Evolutionary conservation across 2,329 filamentous ascomycete species (phyloP), one percentile per base, ranked within the genome.

Genomic region (Talaromyces atroroseus): DNA sequence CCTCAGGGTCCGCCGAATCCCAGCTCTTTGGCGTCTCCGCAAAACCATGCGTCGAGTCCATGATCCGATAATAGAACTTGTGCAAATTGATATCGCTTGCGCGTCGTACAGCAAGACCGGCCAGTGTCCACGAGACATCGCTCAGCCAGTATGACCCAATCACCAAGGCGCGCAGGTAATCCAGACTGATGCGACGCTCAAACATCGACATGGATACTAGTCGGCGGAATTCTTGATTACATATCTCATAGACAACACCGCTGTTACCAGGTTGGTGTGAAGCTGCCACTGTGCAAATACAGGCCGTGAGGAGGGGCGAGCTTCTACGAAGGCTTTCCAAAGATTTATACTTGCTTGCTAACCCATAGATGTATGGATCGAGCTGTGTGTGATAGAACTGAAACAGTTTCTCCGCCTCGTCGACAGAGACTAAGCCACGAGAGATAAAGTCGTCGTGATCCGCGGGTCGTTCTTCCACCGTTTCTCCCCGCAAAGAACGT

Each of bases 71-170:
- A 45, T 59, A 59, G 23, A 53, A 56, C 16, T 59, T 59, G 20
- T 59, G 57, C 18, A 68, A 57, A 26, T 65, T 62, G 54, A 68
- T 66, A 47, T 67, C 66, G 1, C 63, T 66, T 29, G 71, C 64
- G 1, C 66, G 65, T 5, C 68, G 63, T 20, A 69, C 62, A 10
- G 67, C 68, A 46, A 69, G 61, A 11, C 66, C 68, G 3, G 64
- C 66, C 2, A 70, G 54, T 14, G 68, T 78, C 69, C 63, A 72
- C 66, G 53, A 77, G 3, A 79, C 73, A 60, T 81, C 77, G n/a
- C 75, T 74, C 1, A 81, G 68, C 78, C 78, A 81, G 62, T 79
- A 80, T 1, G 77, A 75, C 14, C 72, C 77, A 42, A 80, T 76
- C 51, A 77, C 79, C 26, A 81, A 65, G 0, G 77, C 78, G 20